Base-by-base conservation (phyloP, 2,329 filamentous ascomycete species). In the Colletotrichum zoysiae region DNA sequence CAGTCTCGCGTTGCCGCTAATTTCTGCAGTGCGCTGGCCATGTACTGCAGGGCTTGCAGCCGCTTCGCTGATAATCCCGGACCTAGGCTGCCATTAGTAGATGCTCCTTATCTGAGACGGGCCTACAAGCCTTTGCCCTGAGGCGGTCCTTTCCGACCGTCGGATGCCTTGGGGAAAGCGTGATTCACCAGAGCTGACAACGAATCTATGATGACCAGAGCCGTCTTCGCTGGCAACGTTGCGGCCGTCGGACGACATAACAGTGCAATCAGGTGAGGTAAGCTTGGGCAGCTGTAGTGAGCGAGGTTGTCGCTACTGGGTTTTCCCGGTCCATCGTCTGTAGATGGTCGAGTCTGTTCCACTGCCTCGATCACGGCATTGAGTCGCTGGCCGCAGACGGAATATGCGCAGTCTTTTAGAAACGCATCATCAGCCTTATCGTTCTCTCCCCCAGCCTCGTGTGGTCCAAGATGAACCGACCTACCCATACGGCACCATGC, bases 401-500 rank as follows among this genome's bases (percentile, higher is more conserved):
- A 77, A 68, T 83, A 81, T 71, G 84, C 83, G 65, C 81, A 83
- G 76, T 84, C 82, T 82, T 70, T 58, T n/a, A 58, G 18, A 59
- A 40, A 40, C 8, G 23, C 33, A 55, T 73, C 53, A 65, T 73
- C 53, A 73, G 71, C 58, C 64, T 67, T 18, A 23, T 23, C 33
- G 35, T 50, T 35, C 30, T 61, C 50, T 53, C 16, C 46, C 42
- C 42, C 51, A 16, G 42, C 40, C 46, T 30, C 26, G 62, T 35
- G 44, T n/a, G 51, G 42, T 53, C 46, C 33, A 40, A 63, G 76
- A 74, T 74, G 64, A 74, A 88, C 89, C 77, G 82, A 95, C 94
- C 94, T 84, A 97, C 89, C 95, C 95, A 97, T 56, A 95, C 86
- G 63, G 95, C 94, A 73, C 85, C 85, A 50, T 88, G 83, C 58